Base-by-base conservation (phyloP, 495 filamentous ascomycete genomes). In the Talaromyces borbonicus region DNA sequence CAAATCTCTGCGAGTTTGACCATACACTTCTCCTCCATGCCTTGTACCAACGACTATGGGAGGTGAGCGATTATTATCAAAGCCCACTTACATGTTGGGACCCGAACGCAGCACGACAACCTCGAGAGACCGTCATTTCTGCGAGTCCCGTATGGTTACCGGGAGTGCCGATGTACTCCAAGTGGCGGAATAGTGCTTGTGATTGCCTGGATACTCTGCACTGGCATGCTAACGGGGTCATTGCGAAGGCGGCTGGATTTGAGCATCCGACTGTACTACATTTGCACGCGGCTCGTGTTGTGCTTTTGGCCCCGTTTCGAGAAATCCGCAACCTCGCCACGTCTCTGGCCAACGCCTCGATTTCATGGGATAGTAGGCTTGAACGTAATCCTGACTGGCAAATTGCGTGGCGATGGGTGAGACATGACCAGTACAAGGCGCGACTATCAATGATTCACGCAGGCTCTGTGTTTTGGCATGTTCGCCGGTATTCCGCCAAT, bases 121-220 rank as follows among this genome's bases (percentile, higher is more conserved):
- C 64, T 14, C 57, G 68, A 12, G 54, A 60, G 23, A 49, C 58
- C 16, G 62, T 63, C 5, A 61, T 69, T 9, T 57, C 57, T 14
- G 60, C 57, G 1, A 57, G 61, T 3, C 60, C 65, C 26, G 62
- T 73, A n/a, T 75, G 70, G 72, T 66, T 72, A 8, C 72, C 72
- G 3, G 61, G 64, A 5, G 71, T 71, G 14, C 65, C 68, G 5
- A 67, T 66, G 0, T 73, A 68, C 46, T 66, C 72, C 3, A 74
- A 72, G 45, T 78, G 74, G 74, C 65, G 72, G 22, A 78, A 78
- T 50, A 69, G 70, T 37, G 64, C 70, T 15, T 76, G 73, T 37
- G 74, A 78, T 50, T 72, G 66, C 39, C 48, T 78, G 12, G 74
- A 78, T 47, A 69, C 75, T 16, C 60, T 78, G 8, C 73, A 78